Base-by-base conservation (phyloP, 169 alveolate species). In the Plasmodium falciparum region DNA sequence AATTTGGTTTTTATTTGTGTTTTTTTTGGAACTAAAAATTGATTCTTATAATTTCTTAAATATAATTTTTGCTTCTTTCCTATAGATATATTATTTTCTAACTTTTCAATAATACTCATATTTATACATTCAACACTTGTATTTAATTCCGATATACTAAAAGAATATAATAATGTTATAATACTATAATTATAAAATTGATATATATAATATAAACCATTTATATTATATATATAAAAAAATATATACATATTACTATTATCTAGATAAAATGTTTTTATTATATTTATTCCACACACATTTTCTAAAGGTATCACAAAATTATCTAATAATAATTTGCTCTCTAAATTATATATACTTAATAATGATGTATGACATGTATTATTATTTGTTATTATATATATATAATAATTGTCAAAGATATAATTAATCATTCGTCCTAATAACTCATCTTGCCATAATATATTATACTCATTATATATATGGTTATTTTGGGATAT, bases 371-470 rank as follows among this genome's bases (percentile, higher is more conserved):
- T 39, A 39, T 39, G 2, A 39, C 9, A 39, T 39, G 1, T 39
- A 39, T 39, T 39, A 39, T 39, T 54, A 9, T 9, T n/a, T 29
- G 72, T 78, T 65, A 78, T 22, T 7, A 78, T 58, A 71, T 65
- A 78, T 13, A 78, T 52, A 45, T 78, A 66, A 5, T 24, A 49
- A n/a, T 45, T 76, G 33, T 26, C 29, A 0, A 78, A 7, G 24
- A 22, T 5, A n/a, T 63, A 43, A 12, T 63, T 78, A 3, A 78
- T 50, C 61, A 47, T 49, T 49, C 67, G 50, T 13, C 89, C 89
- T 7, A 39, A 58, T 20, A 78, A 20, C 29, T 78, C 89, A 50
- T 78, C 89, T 52, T 78, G 72, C 89, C 89, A 78, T 29, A 78
- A 20, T 1, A 78, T 13, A 29, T 78, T 66, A 45, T n/a, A 75